Conservation (phyloP, 2,329 filamentous ascomycete genomes). For the Lasiodiplodia citricola region DNA sequence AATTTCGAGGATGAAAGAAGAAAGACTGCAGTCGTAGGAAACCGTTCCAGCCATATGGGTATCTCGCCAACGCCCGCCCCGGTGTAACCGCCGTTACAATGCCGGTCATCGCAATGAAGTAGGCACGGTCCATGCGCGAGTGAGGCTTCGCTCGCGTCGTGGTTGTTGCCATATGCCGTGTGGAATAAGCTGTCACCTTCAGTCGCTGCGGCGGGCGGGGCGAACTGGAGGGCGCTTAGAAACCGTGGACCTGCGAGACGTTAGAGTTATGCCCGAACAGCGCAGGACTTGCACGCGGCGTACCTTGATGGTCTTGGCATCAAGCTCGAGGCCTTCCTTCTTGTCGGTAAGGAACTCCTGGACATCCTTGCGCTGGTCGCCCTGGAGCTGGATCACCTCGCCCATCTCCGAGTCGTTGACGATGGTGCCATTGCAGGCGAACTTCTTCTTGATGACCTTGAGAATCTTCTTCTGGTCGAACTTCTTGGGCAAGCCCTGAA, state of each 20-base stretch:
- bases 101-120: conserved; percentile 11
- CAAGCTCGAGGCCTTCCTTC: conserved; percentile 90
- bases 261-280: background rate
- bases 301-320: conserved; percentile 96
- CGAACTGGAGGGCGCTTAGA: conserved; percentile 35
- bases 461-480: conserved; percentile 99
- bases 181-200: conserved; percentile 8
- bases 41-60: conserved; percentile 18
- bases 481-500: conserved; percentile 98
- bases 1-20: conserved; percentile 1
- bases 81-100: conserved; percentile 21
- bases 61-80: conserved; percentile 23
- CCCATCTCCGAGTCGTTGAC: conserved; percentile 96
- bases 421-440: conserved; percentile 99
- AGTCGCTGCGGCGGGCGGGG: conserved; percentile 30
- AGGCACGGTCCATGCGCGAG: conserved; percentile 9
- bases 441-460: conserved; percentile 99
- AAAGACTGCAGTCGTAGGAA: conserved; percentile 13
- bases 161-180: background rate
- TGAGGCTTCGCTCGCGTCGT: background rate
- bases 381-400: conserved; percentile 99
- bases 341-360: conserved; percentile 97
- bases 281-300: background rate
- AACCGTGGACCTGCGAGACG: conserved; percentile 41
- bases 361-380: conserved; percentile 98